These are phyloP conservation scores for Phaffia tasmanica DNA, from an alignment of 768 basidiomycete genomes.

Conservation along the genomic window DNA sequence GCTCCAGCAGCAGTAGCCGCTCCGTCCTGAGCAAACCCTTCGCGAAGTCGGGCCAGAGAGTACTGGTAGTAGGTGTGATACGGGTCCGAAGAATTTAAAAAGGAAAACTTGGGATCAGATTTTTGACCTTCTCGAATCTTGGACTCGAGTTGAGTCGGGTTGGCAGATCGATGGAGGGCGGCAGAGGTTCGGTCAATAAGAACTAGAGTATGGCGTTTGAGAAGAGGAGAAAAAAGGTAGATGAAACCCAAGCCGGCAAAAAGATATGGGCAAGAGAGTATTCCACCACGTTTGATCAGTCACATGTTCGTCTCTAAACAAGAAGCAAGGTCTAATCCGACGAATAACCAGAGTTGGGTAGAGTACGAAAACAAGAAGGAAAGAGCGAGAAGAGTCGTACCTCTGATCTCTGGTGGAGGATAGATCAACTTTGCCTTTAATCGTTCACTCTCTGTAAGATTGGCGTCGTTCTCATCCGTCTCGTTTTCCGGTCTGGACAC, in stretches of 20 bases:
- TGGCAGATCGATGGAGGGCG: conserved; percentile 84
- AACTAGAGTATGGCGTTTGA: conserved; percentile 42
- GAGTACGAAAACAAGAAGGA: neutral
- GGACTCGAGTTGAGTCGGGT: conserved; percentile 86
- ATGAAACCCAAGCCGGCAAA: no score
- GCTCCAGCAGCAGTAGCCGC: conserved; percentile 45
- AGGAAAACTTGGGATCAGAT: conserved; percentile 95
- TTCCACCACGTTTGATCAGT: no score
- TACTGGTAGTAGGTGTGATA: conserved; percentile 98
- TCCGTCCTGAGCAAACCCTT: conserved; percentile 44
- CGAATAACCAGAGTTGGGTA: neutral
- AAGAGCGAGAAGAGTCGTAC: conserved; percentile 41
- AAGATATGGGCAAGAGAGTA: neutral
- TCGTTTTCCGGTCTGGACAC: conserved; percentile 34
- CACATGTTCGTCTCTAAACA: no score
- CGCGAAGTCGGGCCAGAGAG: conserved; percentile 27
- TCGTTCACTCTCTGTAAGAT: conserved; percentile 39
- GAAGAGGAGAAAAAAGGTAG: conserved; percentile 11
- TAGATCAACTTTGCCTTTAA: conserved; percentile 81
- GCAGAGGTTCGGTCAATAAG: conserved; percentile 91
- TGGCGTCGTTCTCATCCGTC: conserved; percentile 42
- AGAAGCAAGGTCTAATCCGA: neutral
- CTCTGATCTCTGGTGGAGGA: conserved; percentile 91
- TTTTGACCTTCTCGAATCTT: conserved; percentile 95
- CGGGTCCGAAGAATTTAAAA: conserved; percentile 90